Conservation (phyloP, 1,284 basidiomycete genomes). For the Boletus calvinii region DNA sequence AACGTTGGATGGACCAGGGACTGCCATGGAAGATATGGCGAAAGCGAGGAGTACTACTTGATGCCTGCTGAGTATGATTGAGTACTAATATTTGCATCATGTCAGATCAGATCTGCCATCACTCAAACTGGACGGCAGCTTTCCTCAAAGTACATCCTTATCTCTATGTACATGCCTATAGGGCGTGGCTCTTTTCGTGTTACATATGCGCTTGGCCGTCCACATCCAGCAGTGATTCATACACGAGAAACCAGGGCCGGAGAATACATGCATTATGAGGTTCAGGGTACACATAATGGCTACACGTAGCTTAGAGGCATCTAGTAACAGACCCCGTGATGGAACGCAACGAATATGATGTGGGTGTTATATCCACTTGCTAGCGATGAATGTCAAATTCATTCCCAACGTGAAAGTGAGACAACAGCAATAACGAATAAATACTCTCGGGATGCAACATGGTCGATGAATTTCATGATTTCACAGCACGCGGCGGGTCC, state of each 20-base stretch:
- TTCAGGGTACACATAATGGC: constrained; percentile 9
- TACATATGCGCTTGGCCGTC: no score
- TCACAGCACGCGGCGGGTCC: constrained; percentile 20
- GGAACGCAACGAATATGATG: neutral
- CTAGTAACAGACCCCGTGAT: neutral
- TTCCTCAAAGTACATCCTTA: neutral
- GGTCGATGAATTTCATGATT: neutral
- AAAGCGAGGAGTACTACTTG: constrained; percentile 1
- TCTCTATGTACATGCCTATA: constrained; percentile 6
- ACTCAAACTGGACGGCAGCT: no score
- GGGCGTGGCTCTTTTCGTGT: no score
- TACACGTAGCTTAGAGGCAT: constrained; percentile 19
- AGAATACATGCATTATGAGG: constrained; percentile 3
- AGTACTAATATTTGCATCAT: constrained; percentile 20
- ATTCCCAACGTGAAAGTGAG: constrained; percentile 9
- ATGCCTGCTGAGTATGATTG: constrained; percentile 5
- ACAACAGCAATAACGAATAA: constrained; percentile 37
- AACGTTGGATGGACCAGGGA: constrained; percentile 36
- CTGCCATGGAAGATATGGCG: constrained; percentile 21
- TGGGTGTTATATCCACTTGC: constrained; percentile 8
- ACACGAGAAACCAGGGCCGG: neutral
- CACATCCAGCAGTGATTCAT: neutral
- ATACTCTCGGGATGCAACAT: constrained; percentile 16
- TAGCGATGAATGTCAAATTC: constrained; percentile 13
- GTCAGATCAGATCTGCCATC: constrained; percentile 11